A percentile compares a stretch with the other conserved stretches of the same genome.
Conservation (phyloP, 73 alveolate species). For the Blepharisma japonicum region DNA sequence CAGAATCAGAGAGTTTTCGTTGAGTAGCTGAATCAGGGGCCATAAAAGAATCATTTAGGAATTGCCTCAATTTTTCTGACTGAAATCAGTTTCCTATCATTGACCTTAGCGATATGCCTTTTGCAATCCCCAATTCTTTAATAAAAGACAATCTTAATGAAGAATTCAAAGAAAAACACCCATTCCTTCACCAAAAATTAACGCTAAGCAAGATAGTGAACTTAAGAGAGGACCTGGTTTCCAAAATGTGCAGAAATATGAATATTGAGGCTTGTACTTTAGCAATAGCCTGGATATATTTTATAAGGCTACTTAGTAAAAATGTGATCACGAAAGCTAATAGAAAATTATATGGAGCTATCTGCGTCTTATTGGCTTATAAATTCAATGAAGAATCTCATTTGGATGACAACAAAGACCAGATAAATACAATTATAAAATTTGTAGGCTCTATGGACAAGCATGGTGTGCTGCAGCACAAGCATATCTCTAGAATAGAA, state of each 20-base stretch:
- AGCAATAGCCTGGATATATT: neutral
- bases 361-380: conserved; percentile 6
- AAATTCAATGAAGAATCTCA: conserved; percentile 3
- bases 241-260: conserved; percentile 2
- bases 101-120: too few species aligned
- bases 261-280: neutral
- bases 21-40: too few species aligned
- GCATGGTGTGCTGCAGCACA: neutral
- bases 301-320: neutral
- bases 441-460: neutral
- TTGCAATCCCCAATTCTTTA: too few species aligned
- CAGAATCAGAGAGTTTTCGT: too few species aligned
- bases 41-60: too few species aligned
- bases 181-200: neutral
- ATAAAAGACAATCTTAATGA: conserved; percentile 6
- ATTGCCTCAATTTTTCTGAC: too few species aligned
- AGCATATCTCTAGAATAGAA: neutral
- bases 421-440: too few species aligned
- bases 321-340: neutral
- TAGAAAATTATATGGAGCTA: conserved; percentile 20
- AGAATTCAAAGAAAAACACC: conserved; percentile 7
- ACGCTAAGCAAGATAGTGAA: conserved; percentile 15
- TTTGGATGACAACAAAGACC: too few species aligned
- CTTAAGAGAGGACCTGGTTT: conserved; percentile 22
- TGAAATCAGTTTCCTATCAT: too few species aligned